Evolutionary conservation across 2,329 filamentous ascomycete genomes (phyloP).

Genomic region (Penicillium paneum): DNA sequence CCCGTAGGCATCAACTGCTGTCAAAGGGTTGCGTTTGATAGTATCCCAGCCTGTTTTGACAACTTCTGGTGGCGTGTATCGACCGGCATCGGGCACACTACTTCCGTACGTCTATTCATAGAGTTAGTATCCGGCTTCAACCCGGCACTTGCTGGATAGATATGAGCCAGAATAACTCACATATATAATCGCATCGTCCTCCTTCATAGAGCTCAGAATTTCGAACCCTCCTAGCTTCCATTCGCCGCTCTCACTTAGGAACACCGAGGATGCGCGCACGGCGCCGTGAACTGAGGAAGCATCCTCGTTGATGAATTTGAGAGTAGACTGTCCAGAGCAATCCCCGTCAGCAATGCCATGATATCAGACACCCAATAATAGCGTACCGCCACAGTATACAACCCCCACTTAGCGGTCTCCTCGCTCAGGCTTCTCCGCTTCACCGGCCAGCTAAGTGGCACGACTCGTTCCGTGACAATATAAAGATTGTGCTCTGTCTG

Average conservation of each 20-base stretch:
- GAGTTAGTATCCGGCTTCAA: constrained; percentile 12
- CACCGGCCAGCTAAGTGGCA: constrained; percentile 84
- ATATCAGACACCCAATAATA: background rate
- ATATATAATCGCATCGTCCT: constrained; percentile 91
- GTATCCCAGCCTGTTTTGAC: constrained; percentile 84
- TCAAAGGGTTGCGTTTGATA: constrained; percentile 76
- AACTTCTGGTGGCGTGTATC: constrained; percentile 85
- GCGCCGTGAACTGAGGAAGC: constrained; percentile 87
- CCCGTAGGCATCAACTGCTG: constrained; percentile 82
- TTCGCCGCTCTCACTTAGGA: constrained; percentile 92
- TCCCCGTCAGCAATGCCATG: background rate
- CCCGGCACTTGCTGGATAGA: background rate
- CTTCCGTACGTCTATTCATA: constrained; percentile 71
- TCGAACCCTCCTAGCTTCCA: constrained; percentile 97
- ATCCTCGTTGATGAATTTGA: constrained; percentile 95
- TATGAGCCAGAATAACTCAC: constrained; percentile 43
- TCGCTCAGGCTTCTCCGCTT: constrained; percentile 81
- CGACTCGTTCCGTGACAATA: constrained; percentile 87
- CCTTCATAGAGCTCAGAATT: constrained; percentile 88
- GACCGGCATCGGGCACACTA: constrained; percentile 75
- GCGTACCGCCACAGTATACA: constrained; percentile 76
- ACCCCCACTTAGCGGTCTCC: constrained; percentile 95
- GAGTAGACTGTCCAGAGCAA: constrained; percentile 61
- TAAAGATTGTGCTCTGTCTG: constrained; percentile 94
- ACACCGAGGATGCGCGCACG: constrained; percentile 80